Evolutionary conservation across 306 rosid genomes (phyloP).

Genomic region (Biancaea sappan): DNA sequence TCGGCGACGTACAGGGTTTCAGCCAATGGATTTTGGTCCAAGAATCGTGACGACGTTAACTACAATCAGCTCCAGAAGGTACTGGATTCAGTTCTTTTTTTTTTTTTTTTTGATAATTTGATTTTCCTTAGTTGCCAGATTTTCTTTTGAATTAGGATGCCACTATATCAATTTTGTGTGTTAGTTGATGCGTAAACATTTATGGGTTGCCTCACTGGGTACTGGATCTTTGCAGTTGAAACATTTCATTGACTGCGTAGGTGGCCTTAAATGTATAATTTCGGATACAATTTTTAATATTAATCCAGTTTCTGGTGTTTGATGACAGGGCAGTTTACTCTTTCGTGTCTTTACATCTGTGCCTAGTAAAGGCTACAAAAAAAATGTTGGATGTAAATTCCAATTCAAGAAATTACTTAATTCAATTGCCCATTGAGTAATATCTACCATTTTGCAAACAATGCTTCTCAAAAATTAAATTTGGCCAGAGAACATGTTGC

Average conservation of each 20-base stretch:
- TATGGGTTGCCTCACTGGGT: constrained; percentile 33
- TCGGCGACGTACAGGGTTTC: constrained; percentile 60
- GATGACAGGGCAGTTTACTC: constrained; percentile 28
- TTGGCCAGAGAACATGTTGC: neutral
- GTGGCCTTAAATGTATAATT: constrained; percentile 36
- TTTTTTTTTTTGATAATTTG: neutral
- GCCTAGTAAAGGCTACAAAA: constrained; percentile 16
- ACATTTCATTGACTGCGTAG: constrained; percentile 13
- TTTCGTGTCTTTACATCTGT: neutral
- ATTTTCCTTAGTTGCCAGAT: neutral
- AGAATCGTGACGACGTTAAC: constrained; percentile 66
- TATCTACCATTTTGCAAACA: neutral
- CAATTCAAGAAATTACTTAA: neutral
- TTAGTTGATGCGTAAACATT: constrained; percentile 24
- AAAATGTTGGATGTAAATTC: neutral
- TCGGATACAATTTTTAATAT: constrained; percentile 6
- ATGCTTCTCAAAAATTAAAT: neutral
- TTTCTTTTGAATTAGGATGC: constrained; percentile 19
- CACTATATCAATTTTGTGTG: constrained; percentile 41
- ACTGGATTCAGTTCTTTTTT: constrained; percentile 28
- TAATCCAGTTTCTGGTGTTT: constrained; percentile 36
- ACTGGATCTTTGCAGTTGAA: constrained; percentile 57
- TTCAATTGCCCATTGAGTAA: neutral
- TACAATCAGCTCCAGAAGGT: constrained; percentile 94
- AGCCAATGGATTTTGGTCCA: constrained; percentile 85